Evolutionary conservation across 2,329 filamentous ascomycete species (phyloP).

Genomic region (Colletotrichum sidae): DNA sequence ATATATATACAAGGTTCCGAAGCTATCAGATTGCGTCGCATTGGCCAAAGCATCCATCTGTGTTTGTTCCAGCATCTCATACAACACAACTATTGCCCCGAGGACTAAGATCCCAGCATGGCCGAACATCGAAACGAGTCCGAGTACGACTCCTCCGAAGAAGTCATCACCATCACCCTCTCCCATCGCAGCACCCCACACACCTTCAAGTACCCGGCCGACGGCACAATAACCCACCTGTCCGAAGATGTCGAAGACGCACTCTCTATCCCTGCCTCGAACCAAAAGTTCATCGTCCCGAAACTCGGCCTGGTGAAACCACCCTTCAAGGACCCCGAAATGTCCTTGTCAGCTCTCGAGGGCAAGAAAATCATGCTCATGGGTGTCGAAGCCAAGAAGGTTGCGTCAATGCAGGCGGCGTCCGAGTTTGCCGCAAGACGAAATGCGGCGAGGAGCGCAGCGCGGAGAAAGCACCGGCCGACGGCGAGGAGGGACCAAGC

Average conservation of each 20-base stretch:
- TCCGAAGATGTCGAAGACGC: constrained; percentile 66
- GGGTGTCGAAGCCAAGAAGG: constrained; percentile 70
- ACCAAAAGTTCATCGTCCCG: constrained; percentile 77
- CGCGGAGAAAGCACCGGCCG: constrained; percentile 47
- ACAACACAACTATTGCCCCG: not conserved
- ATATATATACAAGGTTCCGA: constrained; percentile 15
- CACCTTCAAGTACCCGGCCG: constrained; percentile 55
- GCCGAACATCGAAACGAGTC: constrained; percentile 32
- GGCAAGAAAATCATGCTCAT: constrained; percentile 74
- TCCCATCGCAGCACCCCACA: constrained; percentile 59
- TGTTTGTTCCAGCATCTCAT: not conserved
- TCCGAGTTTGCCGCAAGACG: constrained; percentile 60
- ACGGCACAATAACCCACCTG: constrained; percentile 67
- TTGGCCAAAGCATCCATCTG: not conserved
- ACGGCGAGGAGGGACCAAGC: constrained; percentile 51
- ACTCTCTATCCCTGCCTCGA: constrained; percentile 69
- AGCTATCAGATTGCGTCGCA: not conserved
- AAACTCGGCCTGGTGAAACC: constrained; percentile 74
- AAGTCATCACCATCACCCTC: constrained; percentile 56
- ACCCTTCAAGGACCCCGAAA: constrained; percentile 69
- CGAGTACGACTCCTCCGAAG: constrained; percentile 38
- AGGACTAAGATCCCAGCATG: constrained; percentile 20
- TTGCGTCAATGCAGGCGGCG: constrained; percentile 65
- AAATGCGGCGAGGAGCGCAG: constrained; percentile 54
- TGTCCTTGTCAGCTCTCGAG: constrained; percentile 60